Conservation (phyloP, 345 rosid genomes). For the Hirschfeldia incana region DNA sequence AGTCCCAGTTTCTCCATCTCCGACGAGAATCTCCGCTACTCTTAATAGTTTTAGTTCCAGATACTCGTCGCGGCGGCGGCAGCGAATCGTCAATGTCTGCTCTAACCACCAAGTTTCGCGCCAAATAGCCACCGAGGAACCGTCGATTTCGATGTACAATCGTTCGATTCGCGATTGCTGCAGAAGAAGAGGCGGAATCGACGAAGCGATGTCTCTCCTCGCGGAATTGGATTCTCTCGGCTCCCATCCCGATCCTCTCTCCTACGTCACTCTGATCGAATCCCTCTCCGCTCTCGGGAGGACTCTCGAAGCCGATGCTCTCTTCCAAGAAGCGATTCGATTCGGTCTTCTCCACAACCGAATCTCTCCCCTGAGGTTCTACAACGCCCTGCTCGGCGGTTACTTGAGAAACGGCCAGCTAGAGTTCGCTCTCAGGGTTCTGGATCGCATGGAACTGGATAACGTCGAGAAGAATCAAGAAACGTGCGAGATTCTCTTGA, state of each 20-base stretch:
- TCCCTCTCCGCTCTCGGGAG: constrained; percentile 51
- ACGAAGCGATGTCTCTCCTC: constrained; percentile 53
- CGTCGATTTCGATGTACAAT: constrained; percentile 41
- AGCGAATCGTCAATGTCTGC: not conserved
- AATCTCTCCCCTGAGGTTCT: constrained; percentile 39
- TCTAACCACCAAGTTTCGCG: not conserved
- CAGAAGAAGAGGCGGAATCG: constrained; percentile 42
- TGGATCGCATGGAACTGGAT: constrained; percentile 42
- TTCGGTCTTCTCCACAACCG: constrained; percentile 41
- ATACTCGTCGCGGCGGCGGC: not conserved
- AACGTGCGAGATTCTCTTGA: constrained; percentile 53
- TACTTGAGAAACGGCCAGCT: constrained; percentile 62
- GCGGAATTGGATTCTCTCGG: constrained; percentile 58
- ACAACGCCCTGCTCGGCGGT: constrained; percentile 53
- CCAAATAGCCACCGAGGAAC: constrained; percentile 16
- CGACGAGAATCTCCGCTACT: not conserved
- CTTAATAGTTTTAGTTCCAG: not conserved
- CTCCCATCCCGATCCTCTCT: constrained; percentile 38
- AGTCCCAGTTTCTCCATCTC: constrained; percentile 10
- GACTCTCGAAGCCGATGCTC: constrained; percentile 62
- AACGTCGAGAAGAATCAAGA: constrained; percentile 45
- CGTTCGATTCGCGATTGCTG: constrained; percentile 50
- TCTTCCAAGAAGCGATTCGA: constrained; percentile 52
- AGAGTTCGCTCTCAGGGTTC: constrained; percentile 45
- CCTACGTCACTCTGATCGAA: constrained; percentile 52